Percentiles rank a stretch among this genome's conserved stretches.
Evolutionary conservation across 805 yeast species (phyloP).

Genomic region (Spathaspora sp.): DNA sequence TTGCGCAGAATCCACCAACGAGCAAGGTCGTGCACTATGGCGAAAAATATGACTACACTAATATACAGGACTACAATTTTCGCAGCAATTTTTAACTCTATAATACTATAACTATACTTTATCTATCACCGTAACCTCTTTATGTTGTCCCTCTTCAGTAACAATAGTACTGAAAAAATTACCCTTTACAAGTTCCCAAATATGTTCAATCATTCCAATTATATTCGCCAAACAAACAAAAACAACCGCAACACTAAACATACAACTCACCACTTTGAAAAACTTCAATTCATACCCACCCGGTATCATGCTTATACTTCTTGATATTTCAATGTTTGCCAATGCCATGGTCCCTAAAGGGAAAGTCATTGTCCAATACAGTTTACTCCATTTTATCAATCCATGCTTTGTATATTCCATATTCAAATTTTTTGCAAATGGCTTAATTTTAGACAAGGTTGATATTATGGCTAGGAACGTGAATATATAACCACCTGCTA

Average conservation of each 20-base stretch:
- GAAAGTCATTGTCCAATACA: constrained; percentile 71
- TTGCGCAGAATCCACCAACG: no score
- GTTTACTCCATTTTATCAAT: constrained; percentile 11
- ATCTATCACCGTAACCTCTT: neutral
- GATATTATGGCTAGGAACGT: constrained; percentile 29
- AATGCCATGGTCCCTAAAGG: constrained; percentile 78
- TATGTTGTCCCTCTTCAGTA: no score
- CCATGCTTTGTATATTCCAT: constrained; percentile 9
- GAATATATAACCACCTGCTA: constrained; percentile 51
- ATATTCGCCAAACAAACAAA: constrained; percentile 3
- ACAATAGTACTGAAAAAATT: neutral
- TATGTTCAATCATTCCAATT: constrained; percentile 1
- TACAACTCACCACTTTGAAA: constrained; percentile 55
- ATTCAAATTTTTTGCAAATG: constrained; percentile 25
- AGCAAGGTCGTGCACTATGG: neutral
- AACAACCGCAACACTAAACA: constrained; percentile 38
- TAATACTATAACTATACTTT: neutral
- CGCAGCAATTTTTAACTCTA: neutral
- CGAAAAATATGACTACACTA: neutral
- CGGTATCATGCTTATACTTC: neutral
- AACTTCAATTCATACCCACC: constrained; percentile 40
- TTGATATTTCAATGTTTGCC: constrained; percentile 49
- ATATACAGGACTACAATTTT: neutral
- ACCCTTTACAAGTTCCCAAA: neutral
- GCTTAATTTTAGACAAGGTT: constrained; percentile 36